Evolutionary conservation across 768 basidiomycete genomes (phyloP), one percentile per base, ranked within the genome.

Genomic region (Leccinum broughii): DNA sequence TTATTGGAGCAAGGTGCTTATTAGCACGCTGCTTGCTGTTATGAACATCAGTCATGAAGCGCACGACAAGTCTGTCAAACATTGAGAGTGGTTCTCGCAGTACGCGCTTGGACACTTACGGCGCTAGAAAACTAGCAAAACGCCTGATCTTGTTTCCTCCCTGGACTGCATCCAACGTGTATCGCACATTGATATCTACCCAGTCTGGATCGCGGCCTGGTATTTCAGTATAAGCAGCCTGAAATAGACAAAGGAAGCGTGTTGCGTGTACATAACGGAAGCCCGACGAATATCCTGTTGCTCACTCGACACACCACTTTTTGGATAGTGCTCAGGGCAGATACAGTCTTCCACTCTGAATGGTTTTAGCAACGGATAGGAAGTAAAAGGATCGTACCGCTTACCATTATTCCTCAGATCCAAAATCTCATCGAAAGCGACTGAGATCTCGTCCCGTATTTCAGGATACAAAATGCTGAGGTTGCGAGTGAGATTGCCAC

Each of bases 401-500:
- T 49, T 13, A 49, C 48, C 48, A 13, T 14, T 49, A 1, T 24
- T 22, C 22, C 22, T n/a, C 15, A 41, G 17, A 4, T 41, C 39
- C 39, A 41, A 10, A 41, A 41, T 9, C 9, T 41, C 39, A 41
- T 41, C 39, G 5, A 41, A 41, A n/a, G 39, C 39, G 8, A 41
- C 39, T 41, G 39, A 41, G 9, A 41, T 9, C n/a, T 41, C 17
- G 9, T 41, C 39, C 8, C 17, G 39, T 41, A 41, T 41, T 41
- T 41, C 39, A n/a, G 39, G 39, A n/a, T 41, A 41, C 39, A 41
- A 9, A 41, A 9, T 41, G 17, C 17, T 9, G 11, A 79, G 70
- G 52, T 76, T 79, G 6, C 81, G 74, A 17, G 77, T 77, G 9
- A 79, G 67, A 44, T 69, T 64, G 24, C 46, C 44, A 11, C 71